Evolutionary conservation across 345 rosid species (phyloP).

Genomic region (Hibiscus tridactylites): DNA sequence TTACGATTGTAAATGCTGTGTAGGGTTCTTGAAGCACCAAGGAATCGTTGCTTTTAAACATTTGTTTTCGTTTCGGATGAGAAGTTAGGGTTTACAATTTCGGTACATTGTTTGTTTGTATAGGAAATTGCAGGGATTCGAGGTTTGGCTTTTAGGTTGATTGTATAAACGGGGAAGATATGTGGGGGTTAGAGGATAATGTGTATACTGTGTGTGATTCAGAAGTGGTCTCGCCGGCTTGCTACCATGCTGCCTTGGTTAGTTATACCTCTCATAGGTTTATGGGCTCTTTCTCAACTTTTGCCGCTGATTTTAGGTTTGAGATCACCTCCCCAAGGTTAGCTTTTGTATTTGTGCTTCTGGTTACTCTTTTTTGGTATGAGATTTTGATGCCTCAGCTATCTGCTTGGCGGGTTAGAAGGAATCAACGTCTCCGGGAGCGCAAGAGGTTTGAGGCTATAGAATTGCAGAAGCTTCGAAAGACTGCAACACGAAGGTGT

Average conservation of each 20-base stretch:
- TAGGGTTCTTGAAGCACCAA: conserved; percentile 42
- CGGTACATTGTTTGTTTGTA: background rate
- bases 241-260: conserved; percentile 99
- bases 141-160: background rate
- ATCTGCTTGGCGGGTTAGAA: conserved; percentile 78
- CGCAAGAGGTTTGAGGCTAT: conserved; percentile 80
- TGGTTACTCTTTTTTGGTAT: conserved; percentile 93
- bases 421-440: conserved; percentile 78
- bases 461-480: conserved; percentile 80
- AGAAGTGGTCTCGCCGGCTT: conserved; percentile 99
- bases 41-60: conserved; percentile 18
- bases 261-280: conserved; percentile 89
- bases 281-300: conserved; percentile 97
- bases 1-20: conserved; percentile 14
- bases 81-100: background rate
- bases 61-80: conserved; percentile 3
- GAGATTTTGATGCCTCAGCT: conserved; percentile 97
- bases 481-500: conserved; percentile 81
- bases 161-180: background rate
- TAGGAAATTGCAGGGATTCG: background rate
- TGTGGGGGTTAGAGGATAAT: background rate
- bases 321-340: conserved; percentile 94
- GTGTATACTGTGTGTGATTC: conserved; percentile 69
- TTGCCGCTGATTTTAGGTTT: conserved; percentile 89
- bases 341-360: conserved; percentile 86